Percentiles rank a stretch among this genome's conserved stretches.
phyloP scores from a whole-genome alignment of 371 early-diverging fungal genomes.

The Mucor piriformis region DNA sequence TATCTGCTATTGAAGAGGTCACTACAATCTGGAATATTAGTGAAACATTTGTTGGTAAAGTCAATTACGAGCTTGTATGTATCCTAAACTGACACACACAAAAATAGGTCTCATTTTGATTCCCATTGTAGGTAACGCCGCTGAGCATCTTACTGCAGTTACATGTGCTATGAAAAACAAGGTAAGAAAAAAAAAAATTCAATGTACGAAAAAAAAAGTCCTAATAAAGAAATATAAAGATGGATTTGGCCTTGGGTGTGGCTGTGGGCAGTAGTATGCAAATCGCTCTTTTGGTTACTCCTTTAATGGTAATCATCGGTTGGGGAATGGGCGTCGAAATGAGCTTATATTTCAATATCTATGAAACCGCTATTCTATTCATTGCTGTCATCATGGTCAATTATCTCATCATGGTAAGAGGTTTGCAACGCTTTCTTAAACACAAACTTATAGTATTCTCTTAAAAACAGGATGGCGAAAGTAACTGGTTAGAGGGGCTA shows the following conservation, averaged over 20 bases:
- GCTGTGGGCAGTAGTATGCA: conserved; percentile 92
- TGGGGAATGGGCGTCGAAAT: conserved; percentile 82
- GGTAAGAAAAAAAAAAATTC: conserved; percentile 13
- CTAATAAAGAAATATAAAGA: conserved; percentile 34
- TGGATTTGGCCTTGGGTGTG: conserved; percentile 86
- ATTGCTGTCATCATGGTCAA: conserved; percentile 83
- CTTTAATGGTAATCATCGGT: conserved; percentile 83
- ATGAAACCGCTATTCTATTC: conserved; percentile 83
- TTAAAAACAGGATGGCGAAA: conserved; percentile 59
- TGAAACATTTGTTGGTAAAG: conserved; percentile 77
- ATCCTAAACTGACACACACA: too few relatives aligned
- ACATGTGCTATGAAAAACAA: conserved; percentile 83
- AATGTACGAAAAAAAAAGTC: not conserved
- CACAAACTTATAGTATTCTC: not conserved
- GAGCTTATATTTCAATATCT: conserved; percentile 78
- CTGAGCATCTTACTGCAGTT: conserved; percentile 84
- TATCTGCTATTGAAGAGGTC: conserved; percentile 78
- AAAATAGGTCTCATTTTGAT: too few relatives aligned
- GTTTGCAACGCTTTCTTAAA: not conserved
- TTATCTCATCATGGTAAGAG: conserved; percentile 70
- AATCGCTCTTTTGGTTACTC: conserved; percentile 88
- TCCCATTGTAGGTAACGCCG: conserved; percentile 63
- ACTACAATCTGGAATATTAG: conserved; percentile 64
- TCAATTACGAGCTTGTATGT: not conserved
- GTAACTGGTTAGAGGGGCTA: conserved; percentile 86